A percentile compares a stretch with the other conserved stretches of the same genome.
Evolutionary conservation across 1,284 basidiomycete species (phyloP).

Genomic region (Cutaneotrichosporon cavernicola): DNA sequence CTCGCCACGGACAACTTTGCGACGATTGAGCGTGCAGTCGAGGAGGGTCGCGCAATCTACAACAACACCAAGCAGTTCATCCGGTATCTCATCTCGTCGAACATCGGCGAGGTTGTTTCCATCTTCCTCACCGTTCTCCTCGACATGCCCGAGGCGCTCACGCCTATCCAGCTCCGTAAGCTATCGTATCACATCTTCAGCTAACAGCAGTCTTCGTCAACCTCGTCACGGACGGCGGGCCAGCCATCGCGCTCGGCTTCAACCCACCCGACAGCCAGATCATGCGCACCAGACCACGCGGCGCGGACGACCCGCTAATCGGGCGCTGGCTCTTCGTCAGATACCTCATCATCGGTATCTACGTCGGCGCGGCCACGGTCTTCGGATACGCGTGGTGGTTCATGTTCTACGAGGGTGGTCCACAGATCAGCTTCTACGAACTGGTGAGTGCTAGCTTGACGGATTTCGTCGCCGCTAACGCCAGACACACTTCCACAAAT

Average conservation of each 20-base stretch:
- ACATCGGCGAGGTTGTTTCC: slow-evolving; percentile 96
- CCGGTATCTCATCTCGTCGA: slow-evolving; percentile 72
- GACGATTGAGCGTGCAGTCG: slow-evolving; percentile 92
- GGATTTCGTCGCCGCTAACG: neutral
- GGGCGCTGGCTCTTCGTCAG: slow-evolving; percentile 93
- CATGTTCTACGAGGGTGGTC: slow-evolving; percentile 81
- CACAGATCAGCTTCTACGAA: slow-evolving; percentile 89
- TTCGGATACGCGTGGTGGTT: slow-evolving; percentile 99
- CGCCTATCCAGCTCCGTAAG: slow-evolving; percentile 79
- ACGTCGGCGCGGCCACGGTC: slow-evolving; percentile 93
- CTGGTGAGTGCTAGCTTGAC: slow-evolving; percentile 62
- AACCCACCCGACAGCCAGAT: slow-evolving; percentile 95
- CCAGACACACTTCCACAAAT: slow-evolving; percentile 93
- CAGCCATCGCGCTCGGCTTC: slow-evolving; percentile 97
- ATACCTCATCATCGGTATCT: slow-evolving; percentile 87
- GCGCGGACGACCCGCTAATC: slow-evolving; percentile 83
- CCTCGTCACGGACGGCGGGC: slow-evolving; percentile 83
- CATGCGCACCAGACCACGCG: slow-evolving; percentile 88
- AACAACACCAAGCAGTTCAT: slow-evolving; percentile 97
- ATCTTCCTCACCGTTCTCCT: slow-evolving; percentile 96
- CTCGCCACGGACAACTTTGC: slow-evolving; percentile 66
- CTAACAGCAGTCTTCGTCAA: slow-evolving; percentile 77
- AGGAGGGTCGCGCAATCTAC: slow-evolving; percentile 95
- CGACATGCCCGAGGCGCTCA: slow-evolving; percentile 97
- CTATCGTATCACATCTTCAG: neutral